Percentiles rank a stretch among this genome's conserved stretches.
Conservation (phyloP, 805 yeast genomes). For the Maudiozyma barnettii region DNA sequence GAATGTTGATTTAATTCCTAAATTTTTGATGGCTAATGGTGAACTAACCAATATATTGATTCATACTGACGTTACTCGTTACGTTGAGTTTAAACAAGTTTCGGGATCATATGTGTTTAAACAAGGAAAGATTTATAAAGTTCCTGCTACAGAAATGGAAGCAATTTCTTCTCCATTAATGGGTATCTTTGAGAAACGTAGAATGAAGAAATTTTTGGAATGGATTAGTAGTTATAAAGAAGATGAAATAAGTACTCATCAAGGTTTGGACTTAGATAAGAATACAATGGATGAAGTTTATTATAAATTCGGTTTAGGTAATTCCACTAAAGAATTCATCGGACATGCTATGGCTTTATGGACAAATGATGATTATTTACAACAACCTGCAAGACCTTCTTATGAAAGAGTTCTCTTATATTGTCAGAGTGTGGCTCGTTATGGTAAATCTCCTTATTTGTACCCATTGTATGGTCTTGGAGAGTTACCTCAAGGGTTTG, state of each 20-base stretch:
- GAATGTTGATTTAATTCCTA: constrained; percentile 96
- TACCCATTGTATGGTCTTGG: constrained; percentile 96
- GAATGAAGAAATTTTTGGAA: constrained; percentile 87
- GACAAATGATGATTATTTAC: constrained; percentile 83
- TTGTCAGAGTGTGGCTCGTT: constrained; percentile 83
- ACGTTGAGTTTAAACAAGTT: constrained; percentile 92
- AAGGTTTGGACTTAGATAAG: constrained; percentile 74
- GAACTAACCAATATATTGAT: constrained; percentile 91
- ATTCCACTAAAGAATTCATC: constrained; percentile 89
- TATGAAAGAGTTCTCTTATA: constrained; percentile 78
- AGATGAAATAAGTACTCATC: constrained; percentile 70
- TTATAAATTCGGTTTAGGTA: constrained; percentile 79
- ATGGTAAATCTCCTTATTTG: constrained; percentile 92
- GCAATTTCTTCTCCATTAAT: constrained; percentile 85
- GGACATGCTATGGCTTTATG: constrained; percentile 99
- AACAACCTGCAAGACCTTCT: constrained; percentile 85
- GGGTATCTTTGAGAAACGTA: constrained; percentile 93
- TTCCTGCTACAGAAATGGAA: constrained; percentile 85
- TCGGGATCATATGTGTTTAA: constrained; percentile 88
- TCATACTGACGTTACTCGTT: constrained; percentile 92
- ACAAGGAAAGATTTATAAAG: constrained; percentile 86
- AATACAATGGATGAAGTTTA: constrained; percentile 89
- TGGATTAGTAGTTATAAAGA: constrained; percentile 77
- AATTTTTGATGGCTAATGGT: constrained; percentile 95
- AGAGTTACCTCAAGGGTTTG: constrained; percentile 98